Evolutionary conservation across 1,139 yeast genomes (phyloP).

Genomic region (Geotrichum citri-aurantii): DNA sequence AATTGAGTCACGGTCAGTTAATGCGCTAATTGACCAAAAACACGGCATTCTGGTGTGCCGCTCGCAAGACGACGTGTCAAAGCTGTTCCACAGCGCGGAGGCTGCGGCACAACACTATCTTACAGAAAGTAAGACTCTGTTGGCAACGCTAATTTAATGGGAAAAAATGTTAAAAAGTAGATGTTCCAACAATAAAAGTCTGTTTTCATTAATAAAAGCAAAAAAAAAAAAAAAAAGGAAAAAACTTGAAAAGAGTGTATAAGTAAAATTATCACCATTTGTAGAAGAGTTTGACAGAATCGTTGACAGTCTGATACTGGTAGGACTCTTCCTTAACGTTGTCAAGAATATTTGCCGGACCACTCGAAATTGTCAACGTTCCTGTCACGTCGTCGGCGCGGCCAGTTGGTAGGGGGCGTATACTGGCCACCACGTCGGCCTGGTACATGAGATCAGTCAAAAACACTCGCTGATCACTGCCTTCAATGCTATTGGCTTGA

Average conservation of each 20-base stretch:
- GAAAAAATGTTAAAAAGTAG: background rate
- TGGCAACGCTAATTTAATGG: slow-evolving; percentile 8
- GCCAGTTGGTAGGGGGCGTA: slow-evolving; percentile 70
- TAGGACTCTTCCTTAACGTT: slow-evolving; percentile 57
- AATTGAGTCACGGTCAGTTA: slow-evolving; percentile 14
- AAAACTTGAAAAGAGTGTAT: too few species aligned
- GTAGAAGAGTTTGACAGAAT: slow-evolving; percentile 35
- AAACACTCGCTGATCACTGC: slow-evolving; percentile 41
- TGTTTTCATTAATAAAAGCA: background rate
- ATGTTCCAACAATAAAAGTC: background rate
- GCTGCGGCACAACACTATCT: slow-evolving; percentile 7
- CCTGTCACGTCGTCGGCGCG: slow-evolving; percentile 83
- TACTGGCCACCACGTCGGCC: slow-evolving; percentile 46
- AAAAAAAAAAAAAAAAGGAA: background rate
- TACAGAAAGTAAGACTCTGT: slow-evolving; percentile 8
- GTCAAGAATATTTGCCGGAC: slow-evolving; percentile 38
- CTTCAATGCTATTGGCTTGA: slow-evolving; percentile 19
- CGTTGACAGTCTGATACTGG: slow-evolving; percentile 55
- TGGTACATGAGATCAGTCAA: slow-evolving; percentile 47
- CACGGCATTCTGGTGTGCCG: slow-evolving; percentile 12
- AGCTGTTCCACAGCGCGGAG: slow-evolving; percentile 3
- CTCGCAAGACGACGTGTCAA: background rate
- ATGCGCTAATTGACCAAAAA: slow-evolving; percentile 19
- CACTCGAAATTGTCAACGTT: slow-evolving; percentile 51
- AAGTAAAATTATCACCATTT: too few species aligned